Evolutionary conservation across 2,329 filamentous ascomycete species (phyloP).

Genomic region (Ascochyta lentis): DNA sequence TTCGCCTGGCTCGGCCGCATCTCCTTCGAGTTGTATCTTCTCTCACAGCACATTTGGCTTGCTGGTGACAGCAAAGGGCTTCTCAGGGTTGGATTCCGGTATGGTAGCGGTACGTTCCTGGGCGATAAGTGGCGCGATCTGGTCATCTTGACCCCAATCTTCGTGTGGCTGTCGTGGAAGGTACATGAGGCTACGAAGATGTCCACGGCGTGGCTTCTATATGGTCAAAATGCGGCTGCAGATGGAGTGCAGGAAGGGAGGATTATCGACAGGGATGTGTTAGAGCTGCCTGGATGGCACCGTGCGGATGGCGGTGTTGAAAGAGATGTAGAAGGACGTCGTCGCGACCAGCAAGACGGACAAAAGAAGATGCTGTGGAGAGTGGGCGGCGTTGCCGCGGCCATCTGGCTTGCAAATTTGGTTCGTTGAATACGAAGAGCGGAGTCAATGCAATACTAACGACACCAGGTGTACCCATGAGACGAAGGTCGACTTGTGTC

Average conservation of each 20-base stretch:
- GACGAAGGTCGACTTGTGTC: neutral
- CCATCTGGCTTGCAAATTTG: slow-evolving; percentile 4
- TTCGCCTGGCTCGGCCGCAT: slow-evolving; percentile 64
- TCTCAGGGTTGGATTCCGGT: slow-evolving; percentile 50
- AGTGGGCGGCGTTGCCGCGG: neutral
- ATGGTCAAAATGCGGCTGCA: neutral
- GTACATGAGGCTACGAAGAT: slow-evolving; percentile 48
- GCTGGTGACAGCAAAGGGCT: slow-evolving; percentile 64
- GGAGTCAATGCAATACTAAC: neutral
- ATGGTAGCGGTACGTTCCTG: slow-evolving; percentile 31
- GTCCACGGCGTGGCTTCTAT: slow-evolving; percentile 49
- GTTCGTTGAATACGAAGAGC: neutral
- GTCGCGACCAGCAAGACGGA: neutral
- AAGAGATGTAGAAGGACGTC: neutral
- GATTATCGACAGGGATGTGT: neutral
- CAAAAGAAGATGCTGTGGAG: neutral
- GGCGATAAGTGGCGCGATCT: slow-evolving; percentile 47
- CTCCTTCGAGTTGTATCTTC: slow-evolving; percentile 65
- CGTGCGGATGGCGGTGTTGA: neutral
- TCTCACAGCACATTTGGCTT: slow-evolving; percentile 69
- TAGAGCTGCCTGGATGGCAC: slow-evolving; percentile 14
- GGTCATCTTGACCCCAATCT: slow-evolving; percentile 50
- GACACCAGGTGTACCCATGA: neutral
- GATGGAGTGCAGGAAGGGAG: neutral
- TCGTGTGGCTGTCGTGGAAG: slow-evolving; percentile 53